Evolutionary conservation across 257 asterid genomes (phyloP).

Genomic region (Solanum piurae): DNA sequence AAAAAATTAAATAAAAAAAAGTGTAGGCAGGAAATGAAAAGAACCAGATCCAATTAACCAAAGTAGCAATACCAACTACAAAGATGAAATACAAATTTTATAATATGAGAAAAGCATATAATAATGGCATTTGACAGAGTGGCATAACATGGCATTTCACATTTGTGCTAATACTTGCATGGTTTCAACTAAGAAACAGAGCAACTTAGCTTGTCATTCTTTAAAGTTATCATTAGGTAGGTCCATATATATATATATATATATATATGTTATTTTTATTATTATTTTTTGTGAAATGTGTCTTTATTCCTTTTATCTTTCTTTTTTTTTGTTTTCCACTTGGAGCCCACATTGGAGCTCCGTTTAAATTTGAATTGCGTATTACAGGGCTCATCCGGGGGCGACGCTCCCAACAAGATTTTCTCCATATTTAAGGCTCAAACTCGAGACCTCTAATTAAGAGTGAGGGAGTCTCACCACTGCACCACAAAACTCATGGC

Average conservation of each 20-base stretch:
- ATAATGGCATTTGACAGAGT: constrained; percentile 19
- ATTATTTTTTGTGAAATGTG: neutral
- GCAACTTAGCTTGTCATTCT: neutral
- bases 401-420: accelerated
- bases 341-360: accelerated
- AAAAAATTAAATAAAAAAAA: neutral
- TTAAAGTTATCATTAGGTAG: neutral
- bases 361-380: too few relatives aligned
- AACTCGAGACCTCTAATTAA: too few relatives aligned
- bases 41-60: neutral
- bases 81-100: neutral
- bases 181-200: neutral
- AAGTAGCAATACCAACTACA: constrained; percentile 14
- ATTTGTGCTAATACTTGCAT: neutral
- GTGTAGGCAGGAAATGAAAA: neutral
- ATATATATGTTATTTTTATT: neutral
- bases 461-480: too few relatives aligned
- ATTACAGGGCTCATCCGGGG: accelerated
- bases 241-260: neutral
- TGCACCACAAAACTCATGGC: neutral
- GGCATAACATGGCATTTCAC: constrained; percentile 25
- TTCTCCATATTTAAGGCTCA: too few relatives aligned
- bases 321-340: neutral
- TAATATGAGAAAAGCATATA: neutral
- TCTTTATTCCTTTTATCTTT: neutral